Evolutionary conservation across 148 eudicot species (phyloP).

Genomic region (Cornus suecica): DNA sequence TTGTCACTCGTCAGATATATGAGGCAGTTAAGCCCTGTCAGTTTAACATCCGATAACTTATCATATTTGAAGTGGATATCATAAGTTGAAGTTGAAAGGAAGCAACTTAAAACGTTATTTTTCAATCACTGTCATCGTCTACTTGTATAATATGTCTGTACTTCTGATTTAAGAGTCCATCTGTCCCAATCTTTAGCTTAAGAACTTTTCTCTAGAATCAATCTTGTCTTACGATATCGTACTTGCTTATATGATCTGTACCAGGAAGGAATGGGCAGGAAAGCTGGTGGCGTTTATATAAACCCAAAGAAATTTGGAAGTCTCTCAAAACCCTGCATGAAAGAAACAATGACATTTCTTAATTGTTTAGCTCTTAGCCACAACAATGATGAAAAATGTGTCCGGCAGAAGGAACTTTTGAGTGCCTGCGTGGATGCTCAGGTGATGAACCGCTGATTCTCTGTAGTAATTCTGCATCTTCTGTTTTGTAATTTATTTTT

Average conservation of each 20-base stretch:
- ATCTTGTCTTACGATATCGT: neutral
- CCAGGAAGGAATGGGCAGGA: slow-evolving; percentile 60
- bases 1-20: neutral
- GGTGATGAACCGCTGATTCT: slow-evolving; percentile 34
- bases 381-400: slow-evolving; percentile 69
- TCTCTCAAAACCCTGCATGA: slow-evolving; percentile 74
- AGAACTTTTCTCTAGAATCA: neutral
- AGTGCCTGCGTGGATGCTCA: slow-evolving; percentile 83
- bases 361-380: slow-evolving; percentile 71
- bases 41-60: neutral
- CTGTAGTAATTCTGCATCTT: neutral
- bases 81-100: neutral
- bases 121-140: neutral
- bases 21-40: neutral
- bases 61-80: neutral
- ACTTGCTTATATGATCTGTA: slow-evolving; percentile 5
- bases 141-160: neutral
- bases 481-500: neutral
- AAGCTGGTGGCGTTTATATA: slow-evolving; percentile 51
- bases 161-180: neutral
- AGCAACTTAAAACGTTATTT: neutral
- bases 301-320: slow-evolving; percentile 76
- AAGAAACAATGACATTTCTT: slow-evolving; percentile 76
- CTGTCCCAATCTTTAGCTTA: neutral
- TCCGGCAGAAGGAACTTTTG: slow-evolving; percentile 66